Percentiles rank a stretch among this genome's conserved stretches.
Conservation (phyloP, 805 yeast species). For the Teunomyces kruisii region DNA sequence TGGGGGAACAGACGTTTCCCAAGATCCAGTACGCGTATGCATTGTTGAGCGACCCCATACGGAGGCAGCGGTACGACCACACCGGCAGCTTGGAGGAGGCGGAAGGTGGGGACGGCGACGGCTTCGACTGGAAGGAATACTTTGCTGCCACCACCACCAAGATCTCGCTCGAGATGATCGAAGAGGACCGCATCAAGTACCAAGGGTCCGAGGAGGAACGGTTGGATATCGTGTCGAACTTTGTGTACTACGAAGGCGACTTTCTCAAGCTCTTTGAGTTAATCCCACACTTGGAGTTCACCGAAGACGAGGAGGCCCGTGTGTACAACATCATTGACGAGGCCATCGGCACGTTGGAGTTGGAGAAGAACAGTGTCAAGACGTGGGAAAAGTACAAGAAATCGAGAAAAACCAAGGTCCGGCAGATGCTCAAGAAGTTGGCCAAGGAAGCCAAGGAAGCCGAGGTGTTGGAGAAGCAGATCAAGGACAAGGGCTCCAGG, state of each 20-base stretch:
- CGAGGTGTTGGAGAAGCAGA: slow-evolving; percentile 42
- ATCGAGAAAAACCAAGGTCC: slow-evolving; percentile 47
- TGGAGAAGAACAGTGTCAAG: slow-evolving; percentile 29
- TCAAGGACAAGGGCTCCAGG: slow-evolving; percentile 34
- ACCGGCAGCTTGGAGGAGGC: slow-evolving; percentile 59
- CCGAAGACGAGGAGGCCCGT: slow-evolving; percentile 59
- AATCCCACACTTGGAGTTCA: slow-evolving; percentile 73
- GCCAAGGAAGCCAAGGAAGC: slow-evolving; percentile 70
- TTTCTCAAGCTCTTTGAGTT: slow-evolving; percentile 67
- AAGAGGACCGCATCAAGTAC: slow-evolving; percentile 63
- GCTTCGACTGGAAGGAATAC: slow-evolving; percentile 59
- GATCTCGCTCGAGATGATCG: slow-evolving; percentile 64
- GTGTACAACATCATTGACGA: slow-evolving; percentile 50
- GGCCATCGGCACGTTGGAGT: slow-evolving; percentile 24
- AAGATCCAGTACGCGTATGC: slow-evolving; percentile 74
- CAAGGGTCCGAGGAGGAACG: slow-evolving; percentile 61
- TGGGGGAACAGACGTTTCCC: slow-evolving; percentile 48
- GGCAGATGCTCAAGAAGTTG: slow-evolving; percentile 47
- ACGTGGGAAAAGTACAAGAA: slow-evolving; percentile 54
- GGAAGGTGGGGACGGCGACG: no score
- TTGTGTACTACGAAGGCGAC: slow-evolving; percentile 63
- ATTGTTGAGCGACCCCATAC: slow-evolving; percentile 57
- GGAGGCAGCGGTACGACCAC: slow-evolving; percentile 60
- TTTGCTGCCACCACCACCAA: slow-evolving; percentile 48
- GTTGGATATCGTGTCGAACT: slow-evolving; percentile 61